These are phyloP conservation scores for Cystoderma amianthinum DNA, from an alignment of 768 basidiomycete genomes.

Conservation along the genomic window DNA sequence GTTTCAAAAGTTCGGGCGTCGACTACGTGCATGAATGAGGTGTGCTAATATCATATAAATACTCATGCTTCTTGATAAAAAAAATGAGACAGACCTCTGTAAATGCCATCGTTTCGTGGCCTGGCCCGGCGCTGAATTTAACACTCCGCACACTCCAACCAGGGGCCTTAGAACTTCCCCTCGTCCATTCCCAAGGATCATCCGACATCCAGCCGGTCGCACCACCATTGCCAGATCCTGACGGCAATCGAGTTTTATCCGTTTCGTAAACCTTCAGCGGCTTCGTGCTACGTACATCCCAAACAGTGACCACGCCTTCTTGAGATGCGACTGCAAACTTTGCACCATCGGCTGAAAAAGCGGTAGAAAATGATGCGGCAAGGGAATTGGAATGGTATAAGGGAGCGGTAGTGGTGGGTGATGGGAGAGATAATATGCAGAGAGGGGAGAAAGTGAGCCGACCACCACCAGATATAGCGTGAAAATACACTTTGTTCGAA, in stretches of 20 bases:
- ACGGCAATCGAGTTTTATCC: constrained; percentile 26
- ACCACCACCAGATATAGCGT: constrained; percentile 64
- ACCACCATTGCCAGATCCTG: constrained; percentile 24
- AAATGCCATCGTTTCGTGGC: constrained; percentile 74
- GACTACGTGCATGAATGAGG: constrained; percentile 72
- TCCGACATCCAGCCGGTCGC: constrained; percentile 52
- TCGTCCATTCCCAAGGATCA: constrained; percentile 64
- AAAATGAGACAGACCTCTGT: constrained; percentile 56
- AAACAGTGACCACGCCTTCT: constrained; percentile 73
- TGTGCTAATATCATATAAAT: constrained; percentile 46
- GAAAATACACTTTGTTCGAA: constrained; percentile 79
- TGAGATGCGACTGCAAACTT: constrained; percentile 84
- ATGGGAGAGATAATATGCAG: constrained; percentile 58
- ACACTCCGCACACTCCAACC: constrained; percentile 84
- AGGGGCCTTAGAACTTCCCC: constrained; percentile 50
- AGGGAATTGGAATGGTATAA: constrained; percentile 34
- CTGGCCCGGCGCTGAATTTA: constrained; percentile 70
- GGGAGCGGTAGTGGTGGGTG: constrained; percentile 35
- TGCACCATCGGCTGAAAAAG: constrained; percentile 68
- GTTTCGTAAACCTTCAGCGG: constrained; percentile 67
- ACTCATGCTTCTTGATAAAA: constrained; percentile 6
- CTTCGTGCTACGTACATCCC: constrained; percentile 74
- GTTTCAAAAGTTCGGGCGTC: constrained; percentile 85
- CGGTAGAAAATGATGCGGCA: constrained; percentile 72
- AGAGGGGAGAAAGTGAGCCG: constrained; percentile 59